Evolutionary conservation across 106 monocot genomes (phyloP).

Genomic region (Allium sativum): DNA sequence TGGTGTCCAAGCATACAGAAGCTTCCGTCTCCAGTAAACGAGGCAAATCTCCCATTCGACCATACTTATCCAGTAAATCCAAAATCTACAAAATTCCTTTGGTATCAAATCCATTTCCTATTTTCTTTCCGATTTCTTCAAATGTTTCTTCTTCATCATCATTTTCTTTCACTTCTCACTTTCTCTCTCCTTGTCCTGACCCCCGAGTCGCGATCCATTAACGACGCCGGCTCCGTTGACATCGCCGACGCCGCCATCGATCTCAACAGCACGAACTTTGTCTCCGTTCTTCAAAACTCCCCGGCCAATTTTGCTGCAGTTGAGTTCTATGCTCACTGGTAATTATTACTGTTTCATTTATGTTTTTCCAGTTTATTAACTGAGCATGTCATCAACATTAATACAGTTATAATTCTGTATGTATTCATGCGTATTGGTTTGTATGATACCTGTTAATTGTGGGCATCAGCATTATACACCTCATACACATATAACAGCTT

Average conservation of each 20-base stretch:
- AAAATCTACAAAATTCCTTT: too few species aligned
- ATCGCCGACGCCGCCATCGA: slow-evolving; percentile 47
- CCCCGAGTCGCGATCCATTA: slow-evolving; percentile 16
- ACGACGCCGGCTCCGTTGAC: slow-evolving; percentile 9
- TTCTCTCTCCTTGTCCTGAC: slow-evolving; percentile 9
- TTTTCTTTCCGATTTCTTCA: not conserved
- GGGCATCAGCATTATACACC: too few species aligned
- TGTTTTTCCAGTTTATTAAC: not conserved
- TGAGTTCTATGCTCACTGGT: slow-evolving; percentile 98
- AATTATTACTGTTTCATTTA: not conserved
- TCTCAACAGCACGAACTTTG: slow-evolving; percentile 58
- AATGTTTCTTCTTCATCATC: not conserved
- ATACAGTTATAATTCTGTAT: too few species aligned
- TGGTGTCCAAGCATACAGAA: too few species aligned
- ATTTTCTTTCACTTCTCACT: not conserved
- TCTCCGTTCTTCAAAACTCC: slow-evolving; percentile 35
- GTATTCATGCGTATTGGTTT: too few species aligned
- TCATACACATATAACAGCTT: too few species aligned
- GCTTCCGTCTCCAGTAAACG: too few species aligned
- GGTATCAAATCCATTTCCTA: not conserved
- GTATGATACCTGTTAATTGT: too few species aligned
- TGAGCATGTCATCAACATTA: too few species aligned
- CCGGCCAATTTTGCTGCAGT: slow-evolving; percentile 61
- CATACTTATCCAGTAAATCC: too few species aligned
- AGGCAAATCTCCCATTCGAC: too few species aligned